These are phyloP conservation scores for Beauveria varroae DNA, from an alignment of 2,329 filamentous ascomycete genomes.

Conservation along the genomic window DNA sequence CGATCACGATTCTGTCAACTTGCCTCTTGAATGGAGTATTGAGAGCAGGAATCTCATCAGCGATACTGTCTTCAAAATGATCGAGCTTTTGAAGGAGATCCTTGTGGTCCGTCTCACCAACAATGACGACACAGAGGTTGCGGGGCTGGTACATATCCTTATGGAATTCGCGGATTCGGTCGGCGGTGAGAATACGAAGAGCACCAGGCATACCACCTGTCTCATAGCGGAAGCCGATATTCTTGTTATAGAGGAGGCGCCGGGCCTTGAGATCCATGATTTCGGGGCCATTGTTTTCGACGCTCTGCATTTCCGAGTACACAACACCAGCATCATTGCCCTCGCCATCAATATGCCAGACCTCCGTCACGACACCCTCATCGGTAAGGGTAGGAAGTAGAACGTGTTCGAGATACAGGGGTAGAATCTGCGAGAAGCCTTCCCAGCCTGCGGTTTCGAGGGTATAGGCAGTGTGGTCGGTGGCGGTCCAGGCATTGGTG, in stretches of 20 bases:
- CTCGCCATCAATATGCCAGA: slow-evolving; percentile 88
- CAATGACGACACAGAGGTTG: slow-evolving; percentile 83
- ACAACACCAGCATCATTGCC: slow-evolving; percentile 95
- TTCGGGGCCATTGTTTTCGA: slow-evolving; percentile 76
- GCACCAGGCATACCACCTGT: slow-evolving; percentile 97
- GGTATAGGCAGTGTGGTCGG: slow-evolving; percentile 93
- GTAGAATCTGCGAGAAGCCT: slow-evolving; percentile 88
- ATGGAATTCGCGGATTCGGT: slow-evolving; percentile 91
- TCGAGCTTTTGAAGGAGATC: slow-evolving; percentile 77
- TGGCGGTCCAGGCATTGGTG: slow-evolving; percentile 96
- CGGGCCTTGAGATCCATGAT: slow-evolving; percentile 82
- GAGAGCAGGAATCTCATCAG: slow-evolving; percentile 70
- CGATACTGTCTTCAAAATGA: slow-evolving; percentile 78
- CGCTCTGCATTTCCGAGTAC: slow-evolving; percentile 97
- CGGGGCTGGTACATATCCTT: slow-evolving; percentile 96
- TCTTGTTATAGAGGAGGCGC: slow-evolving; percentile 76
- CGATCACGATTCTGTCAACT: background rate
- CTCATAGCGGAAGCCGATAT: slow-evolving; percentile 90
- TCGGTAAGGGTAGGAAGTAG: slow-evolving; percentile 88
- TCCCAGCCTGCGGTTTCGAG: slow-evolving; percentile 95
- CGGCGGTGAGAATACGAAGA: slow-evolving; percentile 74
- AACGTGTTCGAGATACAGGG: slow-evolving; percentile 91
- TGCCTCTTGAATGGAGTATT: slow-evolving; percentile 67
- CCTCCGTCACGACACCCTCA: slow-evolving; percentile 87
- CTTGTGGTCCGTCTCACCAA: slow-evolving; percentile 82